phyloP scores from a whole-genome alignment of 1,139 yeast species.

The Nadsonia commutata region DNA sequence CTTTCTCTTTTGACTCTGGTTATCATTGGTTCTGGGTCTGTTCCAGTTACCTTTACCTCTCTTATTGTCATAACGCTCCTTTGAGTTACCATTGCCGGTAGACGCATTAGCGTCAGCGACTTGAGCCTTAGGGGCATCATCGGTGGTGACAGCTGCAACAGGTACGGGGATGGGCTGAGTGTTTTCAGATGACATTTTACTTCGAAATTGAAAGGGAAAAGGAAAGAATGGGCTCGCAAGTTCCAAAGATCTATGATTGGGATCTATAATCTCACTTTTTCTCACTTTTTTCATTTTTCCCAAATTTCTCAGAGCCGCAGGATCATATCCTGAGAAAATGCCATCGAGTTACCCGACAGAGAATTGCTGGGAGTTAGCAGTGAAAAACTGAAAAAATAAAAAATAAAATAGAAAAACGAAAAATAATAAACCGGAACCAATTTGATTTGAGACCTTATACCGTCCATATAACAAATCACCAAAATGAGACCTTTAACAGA shows the following conservation, averaged over 20 bases:
- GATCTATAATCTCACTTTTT: no score
- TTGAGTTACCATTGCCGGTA: no score
- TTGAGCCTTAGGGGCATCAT: background rate
- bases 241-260: no score
- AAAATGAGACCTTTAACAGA: slow-evolving; percentile 90
- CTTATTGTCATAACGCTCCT: background rate
- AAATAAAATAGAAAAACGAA: background rate
- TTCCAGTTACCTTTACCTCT: background rate
- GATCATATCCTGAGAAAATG: background rate
- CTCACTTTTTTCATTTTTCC: background rate
- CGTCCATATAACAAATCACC: background rate
- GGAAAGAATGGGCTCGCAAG: no score
- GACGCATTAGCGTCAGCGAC: no score
- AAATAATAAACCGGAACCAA: background rate
- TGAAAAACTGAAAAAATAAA: background rate
- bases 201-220: no score
- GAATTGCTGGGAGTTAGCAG: background rate
- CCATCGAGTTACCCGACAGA: background rate
- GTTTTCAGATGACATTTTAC: background rate
- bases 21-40: background rate
- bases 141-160: background rate
- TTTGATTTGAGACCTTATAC: background rate
- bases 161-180: background rate
- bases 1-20: background rate
- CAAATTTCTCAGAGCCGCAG: no score